phyloP scores from a whole-genome alignment of 2,329 filamentous ascomycete genomes.

The Colletotrichum sp. region DNA sequence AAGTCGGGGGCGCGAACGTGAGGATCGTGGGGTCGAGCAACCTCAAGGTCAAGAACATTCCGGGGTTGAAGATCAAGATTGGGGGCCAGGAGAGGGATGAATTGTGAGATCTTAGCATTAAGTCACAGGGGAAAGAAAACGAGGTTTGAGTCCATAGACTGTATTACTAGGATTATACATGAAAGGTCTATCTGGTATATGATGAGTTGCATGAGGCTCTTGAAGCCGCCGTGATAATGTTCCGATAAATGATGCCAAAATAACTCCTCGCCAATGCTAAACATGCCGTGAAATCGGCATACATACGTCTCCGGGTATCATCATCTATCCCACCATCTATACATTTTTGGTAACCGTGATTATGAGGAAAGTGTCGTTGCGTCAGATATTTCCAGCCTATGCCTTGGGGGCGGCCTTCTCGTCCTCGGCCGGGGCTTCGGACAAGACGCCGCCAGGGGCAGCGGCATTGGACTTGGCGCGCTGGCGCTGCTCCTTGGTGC shows the following conservation, averaged over 20 bases:
- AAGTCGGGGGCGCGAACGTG: constrained; percentile 22
- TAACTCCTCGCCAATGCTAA: constrained; percentile 16
- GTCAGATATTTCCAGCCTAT: background rate
- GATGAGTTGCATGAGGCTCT: background rate
- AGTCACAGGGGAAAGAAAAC: background rate
- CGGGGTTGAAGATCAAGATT: constrained; percentile 30
- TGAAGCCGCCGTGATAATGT: background rate
- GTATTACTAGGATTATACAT: constrained; percentile 6
- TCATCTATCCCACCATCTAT: constrained; percentile 3
- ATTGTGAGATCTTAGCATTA: constrained; percentile 8
- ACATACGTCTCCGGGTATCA: constrained; percentile 10
- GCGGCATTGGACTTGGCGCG: background rate
- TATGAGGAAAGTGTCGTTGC: background rate
- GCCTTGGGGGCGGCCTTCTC: background rate
- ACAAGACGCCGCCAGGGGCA: constrained; percentile 8
- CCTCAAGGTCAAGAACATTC: constrained; percentile 21
- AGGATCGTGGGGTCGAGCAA: constrained; percentile 23
- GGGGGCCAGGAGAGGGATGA: constrained; percentile 28
- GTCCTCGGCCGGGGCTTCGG: background rate
- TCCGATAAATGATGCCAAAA: background rate
- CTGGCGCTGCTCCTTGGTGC: background rate
- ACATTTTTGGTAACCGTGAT: constrained; percentile 1
- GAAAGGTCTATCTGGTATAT: background rate
- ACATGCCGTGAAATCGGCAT: background rate
- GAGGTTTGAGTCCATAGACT: background rate